Evolutionary conservation across 1,284 basidiomycete species (phyloP).

Genomic region (Somion occarium): DNA sequence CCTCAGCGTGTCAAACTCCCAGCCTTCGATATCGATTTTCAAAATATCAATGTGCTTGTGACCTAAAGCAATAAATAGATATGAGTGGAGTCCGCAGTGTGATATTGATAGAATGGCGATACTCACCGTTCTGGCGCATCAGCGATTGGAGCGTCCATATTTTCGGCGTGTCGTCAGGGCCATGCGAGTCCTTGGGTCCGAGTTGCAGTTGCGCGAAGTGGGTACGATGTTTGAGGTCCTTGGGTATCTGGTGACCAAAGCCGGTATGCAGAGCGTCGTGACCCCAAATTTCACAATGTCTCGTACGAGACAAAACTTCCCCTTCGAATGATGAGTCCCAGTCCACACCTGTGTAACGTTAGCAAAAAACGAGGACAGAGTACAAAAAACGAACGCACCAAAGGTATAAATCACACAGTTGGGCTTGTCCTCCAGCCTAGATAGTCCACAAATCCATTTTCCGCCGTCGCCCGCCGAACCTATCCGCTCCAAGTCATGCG

Average conservation of each 20-base stretch:
- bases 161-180: slow-evolving; percentile 34
- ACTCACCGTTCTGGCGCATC: slow-evolving; percentile 49
- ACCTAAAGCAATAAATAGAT: slow-evolving; percentile 27
- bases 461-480: slow-evolving; percentile 60
- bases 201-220: slow-evolving; percentile 50
- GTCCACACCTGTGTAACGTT: slow-evolving; percentile 43
- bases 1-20: slow-evolving; percentile 34
- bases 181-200: slow-evolving; percentile 42
- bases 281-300: slow-evolving; percentile 56
- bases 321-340: slow-evolving; percentile 63
- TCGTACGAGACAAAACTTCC: slow-evolving; percentile 48
- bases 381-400: slow-evolving; percentile 33
- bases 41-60: slow-evolving; percentile 49
- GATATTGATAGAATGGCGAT: neutral
- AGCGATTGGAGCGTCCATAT: slow-evolving; percentile 55
- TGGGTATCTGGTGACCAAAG: slow-evolving; percentile 44
- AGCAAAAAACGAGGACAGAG: slow-evolving; percentile 5
- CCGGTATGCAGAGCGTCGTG: slow-evolving; percentile 54
- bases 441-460: slow-evolving; percentile 63
- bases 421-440: slow-evolving; percentile 44
- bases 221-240: slow-evolving; percentile 34
- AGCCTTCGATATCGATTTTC: slow-evolving; percentile 39
- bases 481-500: slow-evolving; percentile 55
- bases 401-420: slow-evolving; percentile 59
- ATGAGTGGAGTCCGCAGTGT: neutral